Evolutionary conservation across 2,329 filamentous ascomycete species (phyloP).

Genomic region (Nigrospora osmanthi): DNA sequence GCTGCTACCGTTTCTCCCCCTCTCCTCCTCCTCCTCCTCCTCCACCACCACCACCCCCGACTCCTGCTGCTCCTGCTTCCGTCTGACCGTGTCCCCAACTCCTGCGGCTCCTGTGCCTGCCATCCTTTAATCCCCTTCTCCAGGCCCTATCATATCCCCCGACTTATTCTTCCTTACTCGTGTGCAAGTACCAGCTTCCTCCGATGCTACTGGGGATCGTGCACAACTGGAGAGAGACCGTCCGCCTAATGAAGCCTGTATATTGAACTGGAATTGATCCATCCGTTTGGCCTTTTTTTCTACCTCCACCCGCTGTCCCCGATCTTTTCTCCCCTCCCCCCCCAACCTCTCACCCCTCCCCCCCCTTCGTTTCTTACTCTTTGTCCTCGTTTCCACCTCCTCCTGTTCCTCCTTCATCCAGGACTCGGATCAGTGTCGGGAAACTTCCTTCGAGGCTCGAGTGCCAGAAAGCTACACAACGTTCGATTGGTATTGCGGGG

Average conservation of each 20-base stretch:
- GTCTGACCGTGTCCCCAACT: too few species aligned
- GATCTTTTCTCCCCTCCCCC: background rate
- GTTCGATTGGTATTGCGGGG: background rate
- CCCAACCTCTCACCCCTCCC: conserved; percentile 1
- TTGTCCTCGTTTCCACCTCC: background rate
- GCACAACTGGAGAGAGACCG: conserved; percentile 6
- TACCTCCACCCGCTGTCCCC: conserved; percentile 7
- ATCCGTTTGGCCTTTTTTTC: conserved; percentile 21
- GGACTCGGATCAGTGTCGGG: background rate
- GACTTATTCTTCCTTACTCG: too few species aligned
- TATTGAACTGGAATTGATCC: conserved; percentile 18
- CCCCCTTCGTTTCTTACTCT: conserved; percentile 8
- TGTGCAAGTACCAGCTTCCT: background rate
- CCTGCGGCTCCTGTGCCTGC: too few species aligned
- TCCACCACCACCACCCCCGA: too few species aligned
- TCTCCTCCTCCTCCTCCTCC: too few species aligned
- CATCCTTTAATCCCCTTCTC: conserved; percentile 21
- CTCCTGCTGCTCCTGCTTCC: too few species aligned
- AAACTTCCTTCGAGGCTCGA: background rate
- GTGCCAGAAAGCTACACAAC: background rate
- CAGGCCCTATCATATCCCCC: conserved; percentile 17
- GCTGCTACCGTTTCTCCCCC: too few species aligned
- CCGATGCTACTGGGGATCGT: background rate
- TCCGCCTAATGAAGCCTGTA: conserved; percentile 25
- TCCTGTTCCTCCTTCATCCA: background rate